These are phyloP conservation scores for Citrus hindsii DNA, from an alignment of 345 rosid species.

Conservation along the genomic window DNA sequence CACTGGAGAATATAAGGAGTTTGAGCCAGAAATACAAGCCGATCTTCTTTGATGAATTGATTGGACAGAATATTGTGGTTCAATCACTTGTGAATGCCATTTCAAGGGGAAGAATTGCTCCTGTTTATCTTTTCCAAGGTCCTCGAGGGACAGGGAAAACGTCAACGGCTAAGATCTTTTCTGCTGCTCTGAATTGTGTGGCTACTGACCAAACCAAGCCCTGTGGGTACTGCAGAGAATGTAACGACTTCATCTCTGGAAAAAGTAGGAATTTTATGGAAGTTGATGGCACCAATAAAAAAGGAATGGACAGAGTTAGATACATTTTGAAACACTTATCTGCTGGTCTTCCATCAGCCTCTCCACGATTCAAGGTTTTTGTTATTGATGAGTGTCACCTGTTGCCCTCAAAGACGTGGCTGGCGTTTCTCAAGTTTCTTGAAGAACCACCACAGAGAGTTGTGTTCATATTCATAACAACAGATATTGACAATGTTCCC, in stretches of 20 bases:
- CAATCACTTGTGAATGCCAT: conserved; percentile 77
- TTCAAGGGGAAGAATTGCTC: conserved; percentile 76
- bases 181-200: conserved; percentile 80
- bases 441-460: conserved; percentile 73
- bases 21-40: conserved; percentile 91
- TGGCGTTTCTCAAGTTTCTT: conserved; percentile 83
- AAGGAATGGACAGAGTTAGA: conserved; percentile 60
- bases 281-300: conserved; percentile 74
- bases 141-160: conserved; percentile 96
- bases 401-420: conserved; percentile 85
- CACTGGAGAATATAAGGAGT: conserved; percentile 58
- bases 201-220: conserved; percentile 72
- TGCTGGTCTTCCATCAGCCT: conserved; percentile 39
- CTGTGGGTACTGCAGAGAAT: conserved; percentile 78
- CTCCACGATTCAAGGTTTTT: conserved; percentile 60
- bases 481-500: conserved; percentile 91
- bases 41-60: conserved; percentile 71
- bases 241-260: conserved; percentile 73
- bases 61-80: conserved; percentile 89
- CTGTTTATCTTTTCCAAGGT: conserved; percentile 93
- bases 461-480: conserved; percentile 82
- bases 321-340: conserved; percentile 58
- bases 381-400: conserved; percentile 91
- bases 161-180: conserved; percentile 82
- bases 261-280: conserved; percentile 64